These are phyloP conservation scores for Arthrocladium fulminans DNA, from an alignment of 2,329 filamentous ascomycete species.

Conservation along the genomic window DNA sequence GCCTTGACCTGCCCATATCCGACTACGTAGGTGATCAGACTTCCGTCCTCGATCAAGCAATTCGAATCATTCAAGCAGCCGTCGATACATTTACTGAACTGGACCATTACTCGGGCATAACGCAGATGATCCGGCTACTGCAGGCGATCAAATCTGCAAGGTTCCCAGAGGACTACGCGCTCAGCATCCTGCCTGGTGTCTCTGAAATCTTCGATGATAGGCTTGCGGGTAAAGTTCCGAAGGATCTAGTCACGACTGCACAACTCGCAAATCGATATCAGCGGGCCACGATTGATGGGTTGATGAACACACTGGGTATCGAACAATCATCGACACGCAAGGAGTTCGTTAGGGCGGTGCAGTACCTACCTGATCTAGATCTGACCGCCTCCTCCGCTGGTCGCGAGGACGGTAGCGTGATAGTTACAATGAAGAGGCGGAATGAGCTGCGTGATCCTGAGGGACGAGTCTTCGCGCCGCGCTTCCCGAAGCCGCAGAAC, in stretches of 20 bases:
- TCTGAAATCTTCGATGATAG: constrained; percentile 26
- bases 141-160: constrained; percentile 88
- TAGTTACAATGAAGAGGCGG: constrained; percentile 16
- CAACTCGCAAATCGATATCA: constrained; percentile 19
- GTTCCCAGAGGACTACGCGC: constrained; percentile 75
- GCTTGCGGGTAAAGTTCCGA: constrained; percentile 18
- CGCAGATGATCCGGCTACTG: constrained; percentile 73
- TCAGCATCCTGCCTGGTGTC: constrained; percentile 72
- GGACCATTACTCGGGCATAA: constrained; percentile 63
- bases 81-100: constrained; percentile 90
- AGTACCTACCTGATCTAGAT: constrained; percentile 17
- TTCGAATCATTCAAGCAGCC: constrained; percentile 91
- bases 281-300: constrained; percentile 18
- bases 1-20: constrained; percentile 83
- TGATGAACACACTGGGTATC: constrained; percentile 24
- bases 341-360: constrained; percentile 46
- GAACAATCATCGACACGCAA: constrained; percentile 11
- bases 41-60: constrained; percentile 82
- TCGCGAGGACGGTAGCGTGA: constrained; percentile 19
- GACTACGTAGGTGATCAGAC: constrained; percentile 95
- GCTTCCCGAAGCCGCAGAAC: constrained; percentile 86
- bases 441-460: constrained; percentile 44
- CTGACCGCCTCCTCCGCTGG: constrained; percentile 16
- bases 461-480: constrained; percentile 72
- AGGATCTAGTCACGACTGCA: constrained; percentile 19